Base-by-base conservation (phyloP, 495 filamentous ascomycete species). In the Gamarada debralockiae region DNA sequence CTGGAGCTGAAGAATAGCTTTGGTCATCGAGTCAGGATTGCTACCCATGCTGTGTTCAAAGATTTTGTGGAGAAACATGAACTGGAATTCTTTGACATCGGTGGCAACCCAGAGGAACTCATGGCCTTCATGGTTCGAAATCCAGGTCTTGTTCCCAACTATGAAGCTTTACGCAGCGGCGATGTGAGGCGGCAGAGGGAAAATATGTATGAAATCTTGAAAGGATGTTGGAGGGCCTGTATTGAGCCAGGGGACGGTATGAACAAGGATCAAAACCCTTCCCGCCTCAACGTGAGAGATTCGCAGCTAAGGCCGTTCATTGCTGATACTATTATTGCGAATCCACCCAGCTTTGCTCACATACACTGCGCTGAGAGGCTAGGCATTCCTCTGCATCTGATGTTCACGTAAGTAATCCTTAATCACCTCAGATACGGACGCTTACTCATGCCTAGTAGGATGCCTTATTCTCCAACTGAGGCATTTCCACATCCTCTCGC, bases 111-210 rank as follows among this genome's bases (percentile, higher is more conserved):
- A 10, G 74, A 79, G 1, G 79, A 87, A 57, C 75, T 92, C 24
- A 92, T 92, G 87, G 78, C 83, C 1, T 90, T 86, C 58, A 89
- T 90, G 87, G 86, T 90, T 15, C 86, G 86, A 61, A 88, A 92
- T 65, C 84, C 86, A 7, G 85, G 86, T 1, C 71, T 92, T 49
- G 82, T 90, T 63, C 87, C 87, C 0, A 77, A 76, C 13, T 70
- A 89, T 39, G 73, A 82, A 45, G 73, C 81, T 6, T 68, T 91
- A 9, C 73, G 75, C 27, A 80, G 71, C 27, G 87, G 87, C 4
- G 85, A 87, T 44, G 77, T 91, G 24, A 72, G 70, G 2, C 71
- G 76, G 54, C 70, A 81, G n/a, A 73, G 85, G 12, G 71, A 73
- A 22, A 78, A 77, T 14, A 86, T 90, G 72, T 78, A 74, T 37